Evolutionary conservation across 2,329 filamentous ascomycete genomes (phyloP), one percentile per base, ranked within the genome.

Genomic region (Lasiodiplodia citricola): DNA sequence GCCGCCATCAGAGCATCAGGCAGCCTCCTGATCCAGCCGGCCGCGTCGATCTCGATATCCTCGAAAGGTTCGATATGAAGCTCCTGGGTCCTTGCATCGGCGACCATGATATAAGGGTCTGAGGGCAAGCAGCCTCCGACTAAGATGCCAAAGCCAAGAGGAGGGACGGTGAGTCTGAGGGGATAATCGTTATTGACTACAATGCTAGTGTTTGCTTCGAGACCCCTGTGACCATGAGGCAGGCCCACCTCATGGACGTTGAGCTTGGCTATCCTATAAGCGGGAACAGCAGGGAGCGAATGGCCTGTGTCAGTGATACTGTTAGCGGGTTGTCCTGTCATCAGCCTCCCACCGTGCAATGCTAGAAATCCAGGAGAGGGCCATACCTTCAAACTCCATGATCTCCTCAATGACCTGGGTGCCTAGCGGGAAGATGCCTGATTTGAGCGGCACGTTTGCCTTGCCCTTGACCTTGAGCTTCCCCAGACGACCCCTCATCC

Each of bases 361-460:
- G 23, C 55, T 75, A 83, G 88, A 87, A 79, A 85, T 86, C 75
- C 83, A 84, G 78, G 90, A 90, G 87, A 90, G 86, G 81, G 83
- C 87, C 90, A 88, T 86, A 96, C 93, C 92, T 91, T 94, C 88
- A 82, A 98, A 91, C 70, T 90, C 84, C 75, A 97, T 80, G 35
- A 90, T 89, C 77, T 97, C 89, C 64, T 88, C 87, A 70, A 99
- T 82, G 35, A 85, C 82, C 78, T 97, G 93, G 66, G 88, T 91
- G 71, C 95, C 94, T 25, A 98, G 84, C 55, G 88, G 87, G 70
- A 98, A 83, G 62, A 97, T 80, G 28, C 96, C 95, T 57, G 94
- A 92, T 78, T 90, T 93, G 68, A 98, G 81, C 38, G 86, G 85
- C 47, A 98, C 84, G 50, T 90, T 83, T 31, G 93, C 90, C 75